Evolutionary conservation across 208 protist genomes (phyloP).

Genomic region (Naegleria fowleri): DNA sequence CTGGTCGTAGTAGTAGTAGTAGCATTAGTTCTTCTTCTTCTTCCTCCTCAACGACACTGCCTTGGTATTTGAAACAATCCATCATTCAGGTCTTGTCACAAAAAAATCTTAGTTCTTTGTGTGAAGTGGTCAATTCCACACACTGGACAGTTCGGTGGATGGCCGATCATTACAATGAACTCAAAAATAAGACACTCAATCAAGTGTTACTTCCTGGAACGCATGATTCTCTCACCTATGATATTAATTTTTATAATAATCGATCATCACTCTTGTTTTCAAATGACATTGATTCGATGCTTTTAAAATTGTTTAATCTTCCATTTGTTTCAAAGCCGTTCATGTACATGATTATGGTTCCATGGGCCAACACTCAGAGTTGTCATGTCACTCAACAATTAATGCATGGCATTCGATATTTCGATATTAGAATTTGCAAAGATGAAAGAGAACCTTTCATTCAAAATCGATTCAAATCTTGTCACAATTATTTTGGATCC

Average conservation of each 20-base stretch:
- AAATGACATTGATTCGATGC: not conserved
- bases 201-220: not conserved
- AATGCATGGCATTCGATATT: not conserved
- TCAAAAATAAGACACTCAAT: not conserved
- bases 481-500: not conserved
- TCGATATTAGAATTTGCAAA: not conserved
- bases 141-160: not conserved
- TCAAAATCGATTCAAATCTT: not conserved
- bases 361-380: not conserved
- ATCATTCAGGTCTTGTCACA: no score
- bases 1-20: no score
- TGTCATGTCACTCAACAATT: not conserved
- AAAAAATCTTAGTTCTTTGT: no score
- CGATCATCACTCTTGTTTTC: not conserved
- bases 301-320: not conserved
- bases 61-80: no score
- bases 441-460: not conserved
- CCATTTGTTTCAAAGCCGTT: not conserved
- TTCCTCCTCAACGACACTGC: no score
- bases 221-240: not conserved
- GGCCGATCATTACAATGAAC: not conserved
- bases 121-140: no score
- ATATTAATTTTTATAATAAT: not conserved
- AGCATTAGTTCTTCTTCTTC: no score
- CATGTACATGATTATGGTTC: not conserved